Conservation (phyloP, 192 early-diverging fungal species). For the Pecoramyces ruminantium region DNA sequence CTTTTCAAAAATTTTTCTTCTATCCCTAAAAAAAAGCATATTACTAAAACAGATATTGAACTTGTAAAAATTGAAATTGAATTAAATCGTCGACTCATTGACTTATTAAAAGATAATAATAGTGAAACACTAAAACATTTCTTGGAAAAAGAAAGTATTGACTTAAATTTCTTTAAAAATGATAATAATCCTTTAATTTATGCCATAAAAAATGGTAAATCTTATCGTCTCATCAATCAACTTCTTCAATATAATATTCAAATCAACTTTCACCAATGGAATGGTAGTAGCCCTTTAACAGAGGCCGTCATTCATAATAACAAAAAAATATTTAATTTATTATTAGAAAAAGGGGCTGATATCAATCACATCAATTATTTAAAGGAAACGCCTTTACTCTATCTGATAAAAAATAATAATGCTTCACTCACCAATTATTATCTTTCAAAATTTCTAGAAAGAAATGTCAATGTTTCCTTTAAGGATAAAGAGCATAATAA, state of each 20-base stretch:
- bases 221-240: neutral
- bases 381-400: neutral
- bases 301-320: neutral
- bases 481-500: neutral
- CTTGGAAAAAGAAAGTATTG: neutral
- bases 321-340: neutral
- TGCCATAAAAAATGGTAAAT: neutral
- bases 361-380: neutral
- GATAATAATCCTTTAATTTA: neutral
- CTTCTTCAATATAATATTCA: neutral
- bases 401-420: neutral
- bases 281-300: neutral
- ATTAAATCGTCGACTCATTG: neutral
- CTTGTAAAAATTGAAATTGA: neutral
- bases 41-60: neutral
- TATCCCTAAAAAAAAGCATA: neutral
- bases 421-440: neutral
- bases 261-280: neutral
- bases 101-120: neutral
- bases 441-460: neutral
- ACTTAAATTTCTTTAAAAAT: neutral
- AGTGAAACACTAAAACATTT: neutral
- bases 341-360: neutral
- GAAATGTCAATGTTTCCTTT: neutral
- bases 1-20: neutral